A percentile compares a stretch with the other conserved stretches of the same genome.
These are phyloP conservation scores for Globisporangium solare DNA, from an alignment of 352 stramenopile species.

Conservation along the genomic window DNA sequence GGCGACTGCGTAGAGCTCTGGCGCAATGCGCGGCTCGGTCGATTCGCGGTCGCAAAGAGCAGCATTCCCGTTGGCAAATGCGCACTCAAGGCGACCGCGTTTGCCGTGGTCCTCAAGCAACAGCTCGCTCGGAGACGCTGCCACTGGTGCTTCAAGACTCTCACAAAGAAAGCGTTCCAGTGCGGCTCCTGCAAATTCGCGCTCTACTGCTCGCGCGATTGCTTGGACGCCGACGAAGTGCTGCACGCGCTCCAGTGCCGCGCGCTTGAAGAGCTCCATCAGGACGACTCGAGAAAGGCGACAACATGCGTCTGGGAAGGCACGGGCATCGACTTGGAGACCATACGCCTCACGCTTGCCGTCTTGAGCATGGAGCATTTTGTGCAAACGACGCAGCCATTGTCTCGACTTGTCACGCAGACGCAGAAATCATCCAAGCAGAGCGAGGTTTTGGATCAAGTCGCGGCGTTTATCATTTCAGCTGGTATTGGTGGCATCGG, in stretches of 20 bases:
- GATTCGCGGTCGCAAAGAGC: conserved; percentile 28
- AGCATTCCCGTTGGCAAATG: conserved; percentile 23
- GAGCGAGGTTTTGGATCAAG: neutral
- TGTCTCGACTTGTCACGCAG: conserved; percentile 19
- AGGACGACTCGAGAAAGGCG: neutral
- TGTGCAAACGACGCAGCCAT: conserved; percentile 26
- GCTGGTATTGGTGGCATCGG: conserved; percentile 5
- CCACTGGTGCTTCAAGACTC: conserved; percentile 54
- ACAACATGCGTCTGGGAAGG: neutral
- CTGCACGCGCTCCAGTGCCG: conserved; percentile 54
- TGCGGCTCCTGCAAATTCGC: conserved; percentile 48
- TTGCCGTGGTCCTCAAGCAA: conserved; percentile 46
- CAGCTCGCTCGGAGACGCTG: conserved; percentile 23
- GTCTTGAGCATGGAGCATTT: conserved; percentile 58
- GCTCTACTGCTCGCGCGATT: conserved; percentile 48
- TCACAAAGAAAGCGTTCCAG: conserved; percentile 42
- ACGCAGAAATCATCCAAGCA: conserved; percentile 7
- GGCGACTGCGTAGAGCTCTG: conserved; percentile 18
- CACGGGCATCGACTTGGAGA: conserved; percentile 30
- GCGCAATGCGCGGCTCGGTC: conserved; percentile 17
- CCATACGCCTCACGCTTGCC: conserved; percentile 38
- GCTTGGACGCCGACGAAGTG: conserved; percentile 30
- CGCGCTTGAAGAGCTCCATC: conserved; percentile 20
- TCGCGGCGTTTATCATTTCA: conserved; percentile 2
- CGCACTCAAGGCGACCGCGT: conserved; percentile 38